Evolutionary conservation across 495 filamentous ascomycete genomes (phyloP), one percentile per base, ranked within the genome.

Genomic region (Aspergillus bridgeri): DNA sequence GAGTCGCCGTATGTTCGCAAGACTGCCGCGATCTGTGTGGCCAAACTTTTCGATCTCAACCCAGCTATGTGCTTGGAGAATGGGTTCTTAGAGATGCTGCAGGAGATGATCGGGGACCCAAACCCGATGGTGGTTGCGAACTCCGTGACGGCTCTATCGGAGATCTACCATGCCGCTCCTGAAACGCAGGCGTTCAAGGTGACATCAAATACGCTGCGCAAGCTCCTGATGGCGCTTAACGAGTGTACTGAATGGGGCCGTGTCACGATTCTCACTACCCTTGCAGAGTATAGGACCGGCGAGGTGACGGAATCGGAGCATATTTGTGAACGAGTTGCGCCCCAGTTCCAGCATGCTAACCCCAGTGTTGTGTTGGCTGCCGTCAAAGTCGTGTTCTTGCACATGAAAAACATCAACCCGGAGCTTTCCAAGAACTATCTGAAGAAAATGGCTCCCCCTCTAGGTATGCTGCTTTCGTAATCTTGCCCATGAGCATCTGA

Each of bases 111-210:
- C 62, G 94, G 92, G 43, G 94, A 98, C 66, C 91, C 94, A 2
- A 98, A 98, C 69, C 94, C 94, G 5, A 98, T 98, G 94, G 94
- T 98, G 3, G 94, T 98, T 49, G 95, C 94, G 54, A 98, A 98
- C 70, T 90, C 89, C 15, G 94, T 99, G 21, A 94, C 91, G 44
- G 94, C 94, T 2, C 79, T 99, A 52, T 84, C 89, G 38, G 94
- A 99, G 71, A 99, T 99, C 71, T 76, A 81, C 57, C 91, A 99
- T 64, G 81, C 90, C 0, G 89, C 93, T 2, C 93, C 95, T 2
- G 95, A 98, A 69, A 96, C 91, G 0, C 84, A 83, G 49, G 93
- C 93, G 11, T 74, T 99, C 53, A 78, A 89, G 48, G 86, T 99
- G 49, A 94, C 88, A 6, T 78, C 88, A 7, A 80, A 84, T 23